phyloP scores from a whole-genome alignment of 2,329 filamentous ascomycete species.

The Ceratocystis albifundus region DNA sequence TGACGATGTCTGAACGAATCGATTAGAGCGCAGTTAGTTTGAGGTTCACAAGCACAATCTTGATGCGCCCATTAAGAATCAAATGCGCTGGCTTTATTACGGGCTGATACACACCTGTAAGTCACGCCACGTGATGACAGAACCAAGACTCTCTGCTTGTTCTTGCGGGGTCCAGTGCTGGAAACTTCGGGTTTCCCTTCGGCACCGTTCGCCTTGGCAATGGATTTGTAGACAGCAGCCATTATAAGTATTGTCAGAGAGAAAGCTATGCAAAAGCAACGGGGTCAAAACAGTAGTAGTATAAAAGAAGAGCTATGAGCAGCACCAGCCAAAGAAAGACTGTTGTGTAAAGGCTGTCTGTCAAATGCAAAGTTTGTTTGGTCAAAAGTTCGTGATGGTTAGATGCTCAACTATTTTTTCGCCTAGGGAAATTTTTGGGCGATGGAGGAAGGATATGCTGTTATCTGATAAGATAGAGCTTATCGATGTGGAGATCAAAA shows the following conservation, averaged over 20 bases:
- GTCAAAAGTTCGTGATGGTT: not conserved
- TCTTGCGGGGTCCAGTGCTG: conserved; percentile 45
- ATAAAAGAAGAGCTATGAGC: conserved; percentile 11
- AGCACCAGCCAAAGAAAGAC: not conserved
- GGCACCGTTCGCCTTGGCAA: conserved; percentile 48
- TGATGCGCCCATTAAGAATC: no score
- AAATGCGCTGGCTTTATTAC: not conserved
- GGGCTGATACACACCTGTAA: conserved; percentile 46
- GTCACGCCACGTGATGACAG: conserved; percentile 88
- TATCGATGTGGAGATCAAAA: conserved; percentile 16
- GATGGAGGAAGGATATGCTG: conserved; percentile 13
- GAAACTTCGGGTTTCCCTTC: conserved; percentile 37
- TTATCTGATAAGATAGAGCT: conserved; percentile 20
- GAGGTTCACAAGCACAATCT: not conserved
- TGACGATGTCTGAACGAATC: conserved; percentile 63
- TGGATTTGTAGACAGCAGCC: conserved; percentile 64
- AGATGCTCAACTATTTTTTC: conserved; percentile 20
- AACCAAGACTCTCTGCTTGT: conserved; percentile 71
- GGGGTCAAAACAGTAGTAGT: conserved; percentile 17
- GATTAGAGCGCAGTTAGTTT: not conserved
- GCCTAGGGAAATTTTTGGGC: conserved; percentile 22
- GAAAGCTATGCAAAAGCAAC: not conserved
- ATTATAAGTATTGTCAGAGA: conserved; percentile 33
- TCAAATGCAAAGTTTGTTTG: not conserved
- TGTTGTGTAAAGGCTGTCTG: not conserved